Evolutionary conservation across 1,139 yeast genomes (phyloP), one percentile per base, ranked within the genome.

Genomic region (Scheffersomyces titani): DNA sequence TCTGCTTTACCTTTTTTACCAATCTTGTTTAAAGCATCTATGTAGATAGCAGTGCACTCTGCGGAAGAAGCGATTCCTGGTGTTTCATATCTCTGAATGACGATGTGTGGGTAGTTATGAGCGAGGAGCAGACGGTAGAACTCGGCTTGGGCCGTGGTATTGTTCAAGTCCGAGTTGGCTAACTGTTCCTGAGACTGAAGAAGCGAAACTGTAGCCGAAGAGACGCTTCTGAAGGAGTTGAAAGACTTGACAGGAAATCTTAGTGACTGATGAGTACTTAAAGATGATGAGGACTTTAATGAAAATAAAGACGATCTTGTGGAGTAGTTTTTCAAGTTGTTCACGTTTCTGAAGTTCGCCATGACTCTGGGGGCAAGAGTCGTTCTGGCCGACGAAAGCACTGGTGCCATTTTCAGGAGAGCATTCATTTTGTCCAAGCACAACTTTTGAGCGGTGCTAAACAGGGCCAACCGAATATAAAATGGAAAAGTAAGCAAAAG

Each of bases 101-200:
- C 97, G 56, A 94, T 87, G 63, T 92, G 97, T 11, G 99, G 98
- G 69, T 92, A 93, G 73, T 90, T 89, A 53, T 93, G 83, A 56
- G 84, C 84, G 63, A 94, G 72, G 55, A 93, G 76, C 21, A 86
- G 80, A 61, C 83, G 82, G 76, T 94, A 94, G 65, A 94, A 93
- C 57, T 85, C 88, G 1, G 96, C 92, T 73, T 94, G 99, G 9
- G 84, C 80, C 5, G 68, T 75, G 1, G 98, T 82, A 70, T 90
- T 89, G 51, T 79, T 74, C 54, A 90, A 72, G 57, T 89, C 89
- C 58, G 81, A 76, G 72, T 94, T 94, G 51, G 99, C 99, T 21
- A 81, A 77, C 70, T 88, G 92, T 70, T 94, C 99, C 67, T 87
- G 88, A 5, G 83, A 73, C 48, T 92, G 92, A 48, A 91, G 75